Percentiles rank a stretch among this genome's conserved stretches.
Conservation (phyloP, 768 basidiomycete genomes). For the Lanmaoa rubissima region DNA sequence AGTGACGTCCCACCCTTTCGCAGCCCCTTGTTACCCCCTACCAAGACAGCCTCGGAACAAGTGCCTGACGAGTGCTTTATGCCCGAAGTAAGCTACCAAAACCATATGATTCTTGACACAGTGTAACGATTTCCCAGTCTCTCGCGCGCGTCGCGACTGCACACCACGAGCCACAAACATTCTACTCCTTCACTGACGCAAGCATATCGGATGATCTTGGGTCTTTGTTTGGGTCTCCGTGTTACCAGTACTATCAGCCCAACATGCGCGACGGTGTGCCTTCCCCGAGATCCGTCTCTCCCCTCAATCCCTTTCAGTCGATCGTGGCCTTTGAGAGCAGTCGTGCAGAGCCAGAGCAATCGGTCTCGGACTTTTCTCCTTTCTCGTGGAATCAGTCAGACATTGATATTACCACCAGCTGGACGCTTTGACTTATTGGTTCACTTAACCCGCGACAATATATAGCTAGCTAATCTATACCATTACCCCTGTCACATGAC, state of each 20-base stretch:
- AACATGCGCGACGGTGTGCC: not conserved
- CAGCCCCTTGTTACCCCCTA: slow-evolving; percentile 32
- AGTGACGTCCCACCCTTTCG: slow-evolving; percentile 24
- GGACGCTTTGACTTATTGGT: slow-evolving; percentile 27
- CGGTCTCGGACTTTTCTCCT: slow-evolving; percentile 14
- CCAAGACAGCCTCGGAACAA: not conserved
- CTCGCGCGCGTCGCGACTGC: not conserved
- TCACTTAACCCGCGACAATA: slow-evolving; percentile 20
- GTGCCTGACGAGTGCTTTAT: not conserved
- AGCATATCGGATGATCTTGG: not conserved
- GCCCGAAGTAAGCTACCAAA: slow-evolving; percentile 14
- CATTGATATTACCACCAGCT: slow-evolving; percentile 19
- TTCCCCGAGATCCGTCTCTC: not conserved
- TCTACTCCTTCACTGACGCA: not conserved
- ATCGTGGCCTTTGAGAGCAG: slow-evolving; percentile 8
- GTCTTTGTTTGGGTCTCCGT: not conserved
- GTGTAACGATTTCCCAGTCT: slow-evolving; percentile 9
- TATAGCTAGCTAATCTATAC: slow-evolving; percentile 17
- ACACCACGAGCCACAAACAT: not conserved
- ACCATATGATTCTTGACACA: not conserved
- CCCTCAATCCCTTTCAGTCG: slow-evolving; percentile 10
- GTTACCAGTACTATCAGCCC: slow-evolving; percentile 8
- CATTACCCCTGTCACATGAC: slow-evolving; percentile 4
- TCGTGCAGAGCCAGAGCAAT: slow-evolving; percentile 6
- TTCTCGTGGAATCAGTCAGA: slow-evolving; percentile 25